Evolutionary conservation across 345 rosid species (phyloP), one percentile per base, ranked within the genome.

Genomic region (Clarkia xantiana): DNA sequence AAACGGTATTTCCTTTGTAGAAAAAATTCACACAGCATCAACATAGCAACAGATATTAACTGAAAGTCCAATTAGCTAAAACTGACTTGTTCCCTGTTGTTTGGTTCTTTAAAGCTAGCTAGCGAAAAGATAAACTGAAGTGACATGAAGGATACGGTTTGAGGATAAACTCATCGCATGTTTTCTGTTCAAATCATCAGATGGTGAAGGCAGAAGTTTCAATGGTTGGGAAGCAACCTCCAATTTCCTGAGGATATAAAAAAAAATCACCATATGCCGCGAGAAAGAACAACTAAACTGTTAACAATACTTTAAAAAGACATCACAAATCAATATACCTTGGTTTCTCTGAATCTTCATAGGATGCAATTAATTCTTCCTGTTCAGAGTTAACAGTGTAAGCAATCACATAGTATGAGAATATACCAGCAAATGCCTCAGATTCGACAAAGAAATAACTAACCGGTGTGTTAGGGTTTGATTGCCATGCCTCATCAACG

Each of bases 151-250:
- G 98, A 91, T 91, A 91, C 98, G 67, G 34, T 88, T 73, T 34
- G 81, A 66, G 60, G 77, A 64, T 63, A 62, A 62, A 51, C 94
- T 86, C 45, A 86, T 74, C 58, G 64, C 58, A 38, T 70, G 80
- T 67, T 76, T 86, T 76, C 82, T 87, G 49, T 75, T 66, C 34
- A 80, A 59, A 59, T 93, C 96, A 68, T 93, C 96, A 1, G 74
- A 48, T 42, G 96, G 67, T 53, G 86, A 70, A 10, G 86, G 74
- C 71, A 93, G 64, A 55, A 82, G 56, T 74, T 82, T 87, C 59
- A 84, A 62, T 46, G 77, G 56, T 63, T 79, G 96, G 43, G 82
- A 70, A 51, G 36, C 7, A 29, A 77, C 56, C 55, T 77, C 81
- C 58, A 61, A 18, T 62, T 77, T 84, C 85, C 96, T 86, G 77